Conservation (phyloP, 495 filamentous ascomycete genomes). For the Penicillium silybi region DNA sequence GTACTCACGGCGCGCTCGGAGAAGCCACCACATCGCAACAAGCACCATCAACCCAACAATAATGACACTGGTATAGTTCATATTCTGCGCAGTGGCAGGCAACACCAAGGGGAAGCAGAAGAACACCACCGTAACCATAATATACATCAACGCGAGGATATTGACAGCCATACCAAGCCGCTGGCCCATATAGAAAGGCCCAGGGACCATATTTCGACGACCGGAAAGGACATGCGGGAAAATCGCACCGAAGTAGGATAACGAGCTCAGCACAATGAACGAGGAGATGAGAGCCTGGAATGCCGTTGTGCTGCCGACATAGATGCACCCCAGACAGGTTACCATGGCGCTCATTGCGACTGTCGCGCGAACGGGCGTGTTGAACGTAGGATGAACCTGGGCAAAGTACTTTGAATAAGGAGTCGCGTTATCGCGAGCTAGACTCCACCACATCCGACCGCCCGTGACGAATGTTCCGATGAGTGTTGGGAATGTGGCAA, state of each 20-base stretch:
- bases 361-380: slow-evolving; percentile 60
- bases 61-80: slow-evolving; percentile 69
- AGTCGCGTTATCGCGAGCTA: slow-evolving; percentile 63
- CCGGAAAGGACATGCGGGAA: slow-evolving; percentile 61
- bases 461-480: slow-evolving; percentile 65
- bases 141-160: slow-evolving; percentile 53
- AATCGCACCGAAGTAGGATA: slow-evolving; percentile 70
- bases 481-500: slow-evolving; percentile 54
- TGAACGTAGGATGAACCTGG: slow-evolving; percentile 36
- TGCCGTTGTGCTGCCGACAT: slow-evolving; percentile 62
- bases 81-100: slow-evolving; percentile 50
- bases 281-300: slow-evolving; percentile 69
- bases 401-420: slow-evolving; percentile 35
- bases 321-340: slow-evolving; percentile 66
- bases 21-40: slow-evolving; percentile 31
- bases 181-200: slow-evolving; percentile 64
- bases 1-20: slow-evolving; percentile 24
- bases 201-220: slow-evolving; percentile 58
- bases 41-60: slow-evolving; percentile 50
- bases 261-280: slow-evolving; percentile 70
- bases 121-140: slow-evolving; percentile 61
- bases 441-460: slow-evolving; percentile 71
- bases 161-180: slow-evolving; percentile 55
- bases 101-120: slow-evolving; percentile 66
- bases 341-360: slow-evolving; percentile 52